Conservation (phyloP, 2,329 filamentous ascomycete species). For the Pseudogymnoascus sp. region DNA sequence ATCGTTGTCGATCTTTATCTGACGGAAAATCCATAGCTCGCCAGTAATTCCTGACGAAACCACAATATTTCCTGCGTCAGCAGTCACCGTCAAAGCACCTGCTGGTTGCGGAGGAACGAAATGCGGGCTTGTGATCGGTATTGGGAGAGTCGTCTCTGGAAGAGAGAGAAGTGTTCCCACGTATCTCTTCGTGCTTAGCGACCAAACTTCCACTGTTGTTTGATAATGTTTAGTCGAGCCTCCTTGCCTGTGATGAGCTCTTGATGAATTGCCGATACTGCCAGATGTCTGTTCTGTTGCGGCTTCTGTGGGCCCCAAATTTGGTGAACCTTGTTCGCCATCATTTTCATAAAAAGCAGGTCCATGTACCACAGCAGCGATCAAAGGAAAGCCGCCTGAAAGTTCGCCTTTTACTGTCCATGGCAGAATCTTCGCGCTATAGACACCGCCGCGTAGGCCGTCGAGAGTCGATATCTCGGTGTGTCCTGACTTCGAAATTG, state of each 20-base stretch:
- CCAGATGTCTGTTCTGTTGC: constrained; percentile 12
- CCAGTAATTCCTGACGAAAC: constrained; percentile 76
- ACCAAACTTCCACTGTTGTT: constrained; percentile 84
- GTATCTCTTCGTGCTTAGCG: constrained; percentile 63
- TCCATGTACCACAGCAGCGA: constrained; percentile 75
- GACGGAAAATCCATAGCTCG: constrained; percentile 72
- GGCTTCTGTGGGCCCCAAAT: constrained; percentile 11
- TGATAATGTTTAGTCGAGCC: constrained; percentile 51
- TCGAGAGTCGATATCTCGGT: constrained; percentile 63
- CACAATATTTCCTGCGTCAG: constrained; percentile 61
- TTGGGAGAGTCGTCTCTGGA: constrained; percentile 49
- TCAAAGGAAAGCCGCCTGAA: constrained; percentile 55
- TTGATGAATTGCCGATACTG: constrained; percentile 9
- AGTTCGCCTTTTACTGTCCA: constrained; percentile 49
- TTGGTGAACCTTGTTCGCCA: constrained; percentile 14
- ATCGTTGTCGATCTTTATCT: constrained; percentile 37
- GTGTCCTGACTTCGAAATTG: constrained; percentile 62
- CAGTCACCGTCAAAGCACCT: constrained; percentile 65
- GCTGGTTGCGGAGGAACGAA: constrained; percentile 61
- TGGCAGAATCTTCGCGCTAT: constrained; percentile 74
- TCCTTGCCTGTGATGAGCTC: constrained; percentile 15
- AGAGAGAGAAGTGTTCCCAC: constrained; percentile 67
- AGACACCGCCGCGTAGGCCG: constrained; percentile 69
- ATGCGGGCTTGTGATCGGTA: constrained; percentile 44
- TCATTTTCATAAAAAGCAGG: constrained; percentile 43